Evolutionary conservation across 1,284 basidiomycete species (phyloP).

Genomic region (Ustilago xerochloae): DNA sequence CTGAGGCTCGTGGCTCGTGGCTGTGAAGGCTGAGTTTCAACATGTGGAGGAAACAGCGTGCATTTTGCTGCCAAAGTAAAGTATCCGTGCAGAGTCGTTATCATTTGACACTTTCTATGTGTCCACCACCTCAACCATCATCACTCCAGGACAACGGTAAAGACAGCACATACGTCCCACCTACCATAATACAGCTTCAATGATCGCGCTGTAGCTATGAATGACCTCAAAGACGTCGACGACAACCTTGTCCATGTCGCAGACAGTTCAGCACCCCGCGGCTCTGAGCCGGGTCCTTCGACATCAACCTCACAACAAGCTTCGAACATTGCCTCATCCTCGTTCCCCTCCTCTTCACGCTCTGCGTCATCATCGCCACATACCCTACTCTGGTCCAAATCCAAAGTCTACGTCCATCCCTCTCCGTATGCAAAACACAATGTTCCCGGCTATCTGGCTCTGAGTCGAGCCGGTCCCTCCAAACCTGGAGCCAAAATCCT

Average conservation of each 20-base stretch:
- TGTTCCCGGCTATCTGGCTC: slow-evolving; percentile 80
- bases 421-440: slow-evolving; percentile 91
- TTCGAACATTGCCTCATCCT: neutral
- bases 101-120: neutral
- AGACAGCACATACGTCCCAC: neutral
- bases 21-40: slow-evolving; percentile 5
- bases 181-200: neutral
- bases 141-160: neutral
- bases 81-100: slow-evolving; percentile 1
- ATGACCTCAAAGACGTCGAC: neutral
- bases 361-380: slow-evolving; percentile 9
- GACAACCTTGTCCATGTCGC: too few relatives aligned
- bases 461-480: slow-evolving; percentile 28
- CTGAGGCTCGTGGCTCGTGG: too few relatives aligned
- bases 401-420: slow-evolving; percentile 74
- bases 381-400: slow-evolving; percentile 50
- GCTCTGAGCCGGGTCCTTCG: neutral
- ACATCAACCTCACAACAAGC: neutral
- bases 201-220: slow-evolving; percentile 1
- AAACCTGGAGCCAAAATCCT: slow-evolving; percentile 35
- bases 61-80: neutral
- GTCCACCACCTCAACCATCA: neutral
- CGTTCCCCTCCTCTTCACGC: neutral
- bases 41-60: slow-evolving; percentile 6
- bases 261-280: too few relatives aligned